Base-by-base conservation (phyloP, 2,329 filamentous ascomycete species). In the Fusarium sp. region DNA sequence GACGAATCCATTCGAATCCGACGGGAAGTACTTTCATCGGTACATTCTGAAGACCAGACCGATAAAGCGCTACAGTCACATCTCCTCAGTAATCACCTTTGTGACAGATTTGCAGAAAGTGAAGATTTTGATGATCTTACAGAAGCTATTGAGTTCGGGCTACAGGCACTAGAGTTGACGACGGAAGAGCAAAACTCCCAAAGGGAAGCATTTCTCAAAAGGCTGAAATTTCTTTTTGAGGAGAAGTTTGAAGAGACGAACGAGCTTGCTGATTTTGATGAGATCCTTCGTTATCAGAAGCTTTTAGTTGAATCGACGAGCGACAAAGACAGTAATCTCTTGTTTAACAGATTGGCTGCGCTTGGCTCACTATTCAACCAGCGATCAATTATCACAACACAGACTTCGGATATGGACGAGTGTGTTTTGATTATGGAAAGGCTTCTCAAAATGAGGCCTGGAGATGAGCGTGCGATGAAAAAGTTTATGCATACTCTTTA, bases 11-110 rank as follows among this genome's bases (percentile, higher is more conserved):
- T 57, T 1, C 2, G 30, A 20, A 2, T 41, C 9, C 32, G 46
- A 16, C 40, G 46, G 25, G 16, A 18, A n/a, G 27, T 24, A 18
- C 1, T 57, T 8, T 9, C 32, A 7, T 53, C 40, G 4, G 32
- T 8, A 1, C 25, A 2, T 0, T 25, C 32, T 1, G 4, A 20
- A 0, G 32, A 42, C n/a, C 25, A 32, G 1, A 12, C 7, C 1
- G 41, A 42, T 2, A 57, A 9, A 5, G 45, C 55, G 10, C 32
- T 57, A 16, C 55, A 53, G 12, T 32, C 10, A 18, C 32, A 57
- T 20, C 20, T 53, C 4, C 55, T 57, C 2, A 57, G 55, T 7
- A 53, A 57, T 24, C 20, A 41, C 5, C 55, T 57, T 0, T 29
- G 20, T 7, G 55, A 57, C 4, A 16, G 32, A 6, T 57, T 57